Evolutionary conservation across 345 rosid species (phyloP), one percentile per base, ranked within the genome.

Genomic region (Citrus reticulata): DNA sequence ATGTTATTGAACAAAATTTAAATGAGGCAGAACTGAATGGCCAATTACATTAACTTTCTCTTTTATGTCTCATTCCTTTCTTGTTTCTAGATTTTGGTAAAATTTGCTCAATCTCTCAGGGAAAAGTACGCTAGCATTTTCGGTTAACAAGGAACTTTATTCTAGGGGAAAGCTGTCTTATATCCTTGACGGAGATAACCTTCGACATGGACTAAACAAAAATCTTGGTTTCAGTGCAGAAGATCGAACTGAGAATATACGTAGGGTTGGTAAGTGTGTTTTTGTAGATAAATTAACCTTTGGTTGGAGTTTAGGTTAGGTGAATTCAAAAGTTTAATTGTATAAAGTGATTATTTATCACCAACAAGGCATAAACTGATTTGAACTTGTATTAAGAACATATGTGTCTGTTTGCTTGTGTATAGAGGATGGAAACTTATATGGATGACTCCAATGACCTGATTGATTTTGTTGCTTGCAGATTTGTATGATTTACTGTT

Each of bases 61-160:
- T 54, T 54, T 54, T 17, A 54, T 54, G 39, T 69, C 49, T 70
- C 49, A 2, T 30, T 59, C 5, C 5, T 70, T 69, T 30, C 4
- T 35, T 22, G 11, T 54, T 16, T 20, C 32, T 6, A 8, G 58
- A 35, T 54, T 0, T 58, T 70, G 19, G 66, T 76, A 61, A 10
- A 34, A 5, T 29, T 40, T 70, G 66, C 11, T 68, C 9, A 58
- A 68, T 25, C 72, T 19, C 85, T 72, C 82, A 95, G 99, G 99
- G 60, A 95, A 95, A 84, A 95, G 99, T 89, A 92, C 99, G 27
- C 70, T 95, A 83, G 99, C 97, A 16, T 92, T 93, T 83, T 87
- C 96, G 16, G 75, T 95, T 25, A 93, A 87, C 78, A 85, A 95
- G 84, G 93, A 91, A 80, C 82, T 95, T 51, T 70, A 87, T 78